These are phyloP conservation scores for Byssothecium circinans DNA, from an alignment of 2,329 filamentous ascomycete species.

Conservation along the genomic window DNA sequence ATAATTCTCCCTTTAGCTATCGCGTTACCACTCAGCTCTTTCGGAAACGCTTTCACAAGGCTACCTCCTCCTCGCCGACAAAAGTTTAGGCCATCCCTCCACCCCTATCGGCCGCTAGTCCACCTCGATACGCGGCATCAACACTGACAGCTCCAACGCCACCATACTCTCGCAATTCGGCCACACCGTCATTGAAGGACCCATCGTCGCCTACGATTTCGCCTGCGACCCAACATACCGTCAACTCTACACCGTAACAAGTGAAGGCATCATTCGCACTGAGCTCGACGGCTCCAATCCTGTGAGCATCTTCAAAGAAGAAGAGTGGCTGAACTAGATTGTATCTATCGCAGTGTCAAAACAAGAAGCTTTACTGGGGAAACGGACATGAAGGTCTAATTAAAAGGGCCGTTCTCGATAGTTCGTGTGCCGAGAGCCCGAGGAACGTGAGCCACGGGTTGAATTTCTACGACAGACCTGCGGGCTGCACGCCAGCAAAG, in stretches of 20 bases:
- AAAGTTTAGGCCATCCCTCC: constrained; percentile 17
- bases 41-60: not conserved
- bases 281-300: constrained; percentile 8
- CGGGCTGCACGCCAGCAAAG: not conserved
- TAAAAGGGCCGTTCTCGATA: not conserved
- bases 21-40: not conserved
- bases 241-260: constrained; percentile 11
- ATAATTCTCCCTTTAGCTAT: not conserved
- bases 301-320: constrained; percentile 2
- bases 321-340: not conserved
- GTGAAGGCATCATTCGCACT: constrained; percentile 14
- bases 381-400: not conserved
- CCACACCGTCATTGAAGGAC: too few relatives aligned
- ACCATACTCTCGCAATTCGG: constrained; percentile 13
- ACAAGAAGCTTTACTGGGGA: not conserved
- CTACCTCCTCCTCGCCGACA: constrained; percentile 14
- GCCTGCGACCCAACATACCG: constrained; percentile 8
- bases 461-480: not conserved
- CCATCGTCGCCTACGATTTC: constrained; percentile 2
- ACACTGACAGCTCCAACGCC: constrained; percentile 10
- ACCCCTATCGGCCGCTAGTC: constrained; percentile 12
- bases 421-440: not conserved
- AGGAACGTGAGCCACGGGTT: not conserved
- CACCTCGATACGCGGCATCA: constrained; percentile 16
- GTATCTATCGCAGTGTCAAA: not conserved